Evolutionary conservation across 1,284 basidiomycete genomes (phyloP), one percentile per base, ranked within the genome.

Genomic region (Pholiota adiposa): DNA sequence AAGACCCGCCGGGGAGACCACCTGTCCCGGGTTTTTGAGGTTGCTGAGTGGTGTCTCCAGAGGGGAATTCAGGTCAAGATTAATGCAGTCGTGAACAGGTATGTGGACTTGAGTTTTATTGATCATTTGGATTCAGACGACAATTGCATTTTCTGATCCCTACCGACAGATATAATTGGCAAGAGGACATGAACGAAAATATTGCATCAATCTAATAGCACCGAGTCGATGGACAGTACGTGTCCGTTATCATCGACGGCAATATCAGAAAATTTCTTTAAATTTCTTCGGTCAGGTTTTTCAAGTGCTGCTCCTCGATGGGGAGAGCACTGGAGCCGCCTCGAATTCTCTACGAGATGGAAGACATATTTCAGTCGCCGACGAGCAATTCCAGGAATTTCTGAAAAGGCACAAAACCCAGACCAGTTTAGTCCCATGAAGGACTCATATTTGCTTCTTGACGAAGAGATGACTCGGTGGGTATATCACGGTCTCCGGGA

Each of bases 41-140:
- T 80, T 5, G 72, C 66, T 0, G 66, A 72, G 34, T 77, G 76
- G 77, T 76, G 71, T 29, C 67, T 68, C 18, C 62, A 65, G 3
- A 63, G 71, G 11, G 75, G 74, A 0, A 76, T 79, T 50, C 73
- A 69, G 48, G 67, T 79, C 7, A 80, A 79, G 44, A 69, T 78
- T n/a, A 78, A 79, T 50, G 70, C 73, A 0, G 79, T 80, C 9
- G 67, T 79, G 18, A 69, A 59, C 12, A 49, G 40, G 65, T 64
- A 49, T n/a, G n/a, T n/a, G 4, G 11, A 4, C 29, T 11, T 5
- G 5, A 31, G 18, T 43, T 38, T 5, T 8, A 23, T 46, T 27
- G 16, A 27, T 16, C 12, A 16, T 51, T 36, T 38, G 16, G 14
- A n/a, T 23, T 48, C 0, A 75, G 75, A 8, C 66, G n/a, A n/a